Conservation (phyloP, 2,329 filamentous ascomycete species). For the Verticillium dahliae region DNA sequence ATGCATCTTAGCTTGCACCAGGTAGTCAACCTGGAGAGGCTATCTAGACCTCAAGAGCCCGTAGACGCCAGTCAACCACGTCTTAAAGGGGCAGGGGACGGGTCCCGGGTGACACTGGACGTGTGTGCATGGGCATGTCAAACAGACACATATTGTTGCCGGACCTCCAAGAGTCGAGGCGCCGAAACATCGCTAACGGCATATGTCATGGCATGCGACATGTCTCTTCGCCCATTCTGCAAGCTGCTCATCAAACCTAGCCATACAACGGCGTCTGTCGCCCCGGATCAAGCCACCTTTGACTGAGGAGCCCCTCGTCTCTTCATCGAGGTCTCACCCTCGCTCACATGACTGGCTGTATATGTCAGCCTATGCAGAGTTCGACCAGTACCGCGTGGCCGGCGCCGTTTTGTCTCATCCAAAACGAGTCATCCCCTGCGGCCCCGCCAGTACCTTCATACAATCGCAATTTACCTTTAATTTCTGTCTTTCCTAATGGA, state of each 20-base stretch:
- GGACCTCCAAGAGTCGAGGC: neutral
- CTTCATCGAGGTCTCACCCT: neutral
- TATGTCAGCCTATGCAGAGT: neutral
- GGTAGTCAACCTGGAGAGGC: no score
- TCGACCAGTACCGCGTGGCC: neutral
- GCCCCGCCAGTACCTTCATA: neutral
- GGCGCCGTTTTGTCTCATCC: neutral
- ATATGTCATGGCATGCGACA: neutral
- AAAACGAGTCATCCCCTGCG: neutral
- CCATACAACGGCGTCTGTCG: neutral
- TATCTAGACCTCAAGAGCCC: no score
- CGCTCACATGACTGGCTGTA: neutral
- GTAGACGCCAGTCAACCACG: no score
- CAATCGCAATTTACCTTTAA: neutral
- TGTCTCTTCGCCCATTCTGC: neutral
- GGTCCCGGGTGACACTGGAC: no score
- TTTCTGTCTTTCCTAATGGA: neutral
- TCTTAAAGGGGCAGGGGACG: no score
- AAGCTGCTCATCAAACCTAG: neutral
- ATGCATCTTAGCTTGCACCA: no score
- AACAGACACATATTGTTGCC: no score
- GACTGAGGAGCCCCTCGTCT: neutral
- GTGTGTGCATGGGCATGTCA: no score
- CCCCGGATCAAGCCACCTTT: neutral
- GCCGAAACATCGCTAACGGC: neutral